Conservation (phyloP, 31 red algal genomes). For the Endocladia muricata region DNA sequence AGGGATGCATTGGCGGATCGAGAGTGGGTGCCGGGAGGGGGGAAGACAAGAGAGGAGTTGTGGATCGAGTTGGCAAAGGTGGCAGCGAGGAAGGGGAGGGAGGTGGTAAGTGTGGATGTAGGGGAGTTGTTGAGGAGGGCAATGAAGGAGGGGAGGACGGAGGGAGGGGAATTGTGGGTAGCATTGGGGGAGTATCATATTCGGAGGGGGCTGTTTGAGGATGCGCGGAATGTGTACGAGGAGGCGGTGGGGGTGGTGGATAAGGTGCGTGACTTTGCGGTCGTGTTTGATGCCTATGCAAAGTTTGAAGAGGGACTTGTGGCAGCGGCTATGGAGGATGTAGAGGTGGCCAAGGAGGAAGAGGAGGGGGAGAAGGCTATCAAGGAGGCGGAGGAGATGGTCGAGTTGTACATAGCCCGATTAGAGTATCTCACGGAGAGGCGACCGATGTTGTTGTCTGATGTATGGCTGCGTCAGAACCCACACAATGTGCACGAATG, state of each 20-base stretch:
- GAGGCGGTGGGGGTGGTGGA: constrained; percentile 44
- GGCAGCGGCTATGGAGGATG: constrained; percentile 56
- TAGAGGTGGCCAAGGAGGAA: constrained; percentile 1
- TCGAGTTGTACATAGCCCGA: constrained; percentile 37
- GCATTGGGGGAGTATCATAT: constrained; percentile 37
- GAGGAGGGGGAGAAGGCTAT: constrained; percentile 4
- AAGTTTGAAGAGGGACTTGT: constrained; percentile 72
- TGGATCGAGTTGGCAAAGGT: constrained; percentile 54
- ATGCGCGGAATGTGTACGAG: constrained; percentile 73
- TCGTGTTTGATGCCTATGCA: constrained; percentile 84
- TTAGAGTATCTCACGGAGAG: constrained; percentile 55
- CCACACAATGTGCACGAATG: constrained; percentile 85
- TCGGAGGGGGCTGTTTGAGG: constrained; percentile 44
- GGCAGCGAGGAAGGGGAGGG: constrained; percentile 23
- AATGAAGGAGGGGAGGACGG: not conserved
- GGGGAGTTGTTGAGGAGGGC: constrained; percentile 8
- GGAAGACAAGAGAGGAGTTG: constrained; percentile 47
- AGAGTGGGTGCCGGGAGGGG: constrained; percentile 32
- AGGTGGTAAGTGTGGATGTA: constrained; percentile 16
- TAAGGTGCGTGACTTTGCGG: constrained; percentile 73
- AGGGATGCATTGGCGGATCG: constrained; percentile 35
- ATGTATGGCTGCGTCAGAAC: constrained; percentile 66
- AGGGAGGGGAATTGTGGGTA: constrained; percentile 52
- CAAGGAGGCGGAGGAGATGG: constrained; percentile 14
- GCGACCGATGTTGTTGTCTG: constrained; percentile 67